These are phyloP conservation scores for Potentilla sterilis DNA, from an alignment of 306 rosid species.

Conservation along the genomic window DNA sequence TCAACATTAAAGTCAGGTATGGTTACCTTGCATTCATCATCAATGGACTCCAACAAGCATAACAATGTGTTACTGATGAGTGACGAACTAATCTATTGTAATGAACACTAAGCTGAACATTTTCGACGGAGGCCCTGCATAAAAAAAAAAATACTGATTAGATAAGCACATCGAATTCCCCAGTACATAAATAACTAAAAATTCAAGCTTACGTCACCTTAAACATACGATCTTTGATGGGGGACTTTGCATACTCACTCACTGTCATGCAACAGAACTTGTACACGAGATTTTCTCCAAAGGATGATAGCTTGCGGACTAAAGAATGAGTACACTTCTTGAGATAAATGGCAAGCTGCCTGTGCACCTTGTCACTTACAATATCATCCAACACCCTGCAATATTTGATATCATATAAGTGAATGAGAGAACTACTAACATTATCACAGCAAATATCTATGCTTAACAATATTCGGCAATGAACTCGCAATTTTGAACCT, in stretches of 20 bases:
- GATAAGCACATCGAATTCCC: conserved; percentile 15
- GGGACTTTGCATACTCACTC: conserved; percentile 57
- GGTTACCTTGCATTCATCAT: conserved; percentile 58
- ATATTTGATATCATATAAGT: too few species aligned
- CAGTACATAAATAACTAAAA: conserved; percentile 11
- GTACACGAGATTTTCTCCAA: conserved; percentile 35
- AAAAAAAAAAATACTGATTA: conserved; percentile 20
- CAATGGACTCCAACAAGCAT: conserved; percentile 50
- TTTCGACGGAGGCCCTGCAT: conserved; percentile 60
- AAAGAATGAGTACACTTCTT: conserved; percentile 55
- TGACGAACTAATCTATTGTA: conserved; percentile 31
- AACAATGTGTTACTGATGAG: conserved; percentile 38
- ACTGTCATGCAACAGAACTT: conserved; percentile 44
- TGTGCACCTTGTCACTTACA: conserved; percentile 60
- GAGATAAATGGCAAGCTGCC: conserved; percentile 45
- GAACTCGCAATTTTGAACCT: too few species aligned
- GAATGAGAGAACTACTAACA: too few species aligned
- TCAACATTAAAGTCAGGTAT: conserved; percentile 1
- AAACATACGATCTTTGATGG: conserved; percentile 57
- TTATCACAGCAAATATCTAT: too few species aligned
- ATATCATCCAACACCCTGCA: too few species aligned
- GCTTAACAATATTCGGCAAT: too few species aligned
- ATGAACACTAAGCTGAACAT: conserved; percentile 54
- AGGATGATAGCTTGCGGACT: conserved; percentile 34
- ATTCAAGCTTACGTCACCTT: conserved; percentile 46